Percentiles rank a stretch among this genome's conserved stretches.
Evolutionary conservation across 139 green algal species (phyloP).

Genomic region (Chlorella sorokiniana): DNA sequence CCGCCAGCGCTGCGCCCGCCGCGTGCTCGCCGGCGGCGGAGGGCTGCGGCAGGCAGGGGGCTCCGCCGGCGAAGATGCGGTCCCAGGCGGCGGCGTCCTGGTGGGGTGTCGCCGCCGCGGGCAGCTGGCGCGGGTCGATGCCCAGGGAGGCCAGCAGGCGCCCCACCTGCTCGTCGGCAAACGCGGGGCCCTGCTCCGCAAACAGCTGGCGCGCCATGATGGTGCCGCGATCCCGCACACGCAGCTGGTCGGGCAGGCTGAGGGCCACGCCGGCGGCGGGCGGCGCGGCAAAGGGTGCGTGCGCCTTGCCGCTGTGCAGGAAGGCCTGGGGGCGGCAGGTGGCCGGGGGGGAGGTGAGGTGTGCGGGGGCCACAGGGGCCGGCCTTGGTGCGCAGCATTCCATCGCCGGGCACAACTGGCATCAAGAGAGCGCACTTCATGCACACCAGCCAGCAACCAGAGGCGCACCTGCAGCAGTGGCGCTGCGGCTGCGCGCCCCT

Average conservation of each 20-base stretch:
- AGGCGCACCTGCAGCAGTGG: constrained; percentile 33
- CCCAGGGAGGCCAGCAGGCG: constrained; percentile 70
- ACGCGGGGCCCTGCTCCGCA: constrained; percentile 61
- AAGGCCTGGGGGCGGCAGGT: constrained; percentile 56
- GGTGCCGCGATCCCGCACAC: constrained; percentile 77
- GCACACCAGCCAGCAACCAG: neutral
- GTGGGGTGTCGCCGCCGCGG: constrained; percentile 26
- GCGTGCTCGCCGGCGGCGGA: constrained; percentile 22
- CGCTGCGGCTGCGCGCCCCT: neutral
- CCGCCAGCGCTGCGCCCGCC: constrained; percentile 25
- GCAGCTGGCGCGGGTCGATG: constrained; percentile 70
- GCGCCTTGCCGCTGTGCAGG: constrained; percentile 68
- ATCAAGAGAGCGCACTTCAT: neutral
- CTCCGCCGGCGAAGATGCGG: constrained; percentile 28
- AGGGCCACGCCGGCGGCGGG: constrained; percentile 26
- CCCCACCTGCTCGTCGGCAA: constrained; percentile 64
- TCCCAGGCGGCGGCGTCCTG: constrained; percentile 40
- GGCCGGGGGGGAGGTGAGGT: no score
- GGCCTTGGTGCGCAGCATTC: neutral
- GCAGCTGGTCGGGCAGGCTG: constrained; percentile 52
- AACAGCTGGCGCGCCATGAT: constrained; percentile 88
- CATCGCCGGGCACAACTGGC: neutral
- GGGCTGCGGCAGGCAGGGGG: constrained; percentile 10
- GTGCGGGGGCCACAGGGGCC: no score
- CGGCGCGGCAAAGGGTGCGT: constrained; percentile 12